A percentile compares a stretch with the other conserved stretches of the same genome.
Evolutionary conservation across 176 grass and related monocot genomes (phyloP).

Genomic region (Musa beccarii): DNA sequence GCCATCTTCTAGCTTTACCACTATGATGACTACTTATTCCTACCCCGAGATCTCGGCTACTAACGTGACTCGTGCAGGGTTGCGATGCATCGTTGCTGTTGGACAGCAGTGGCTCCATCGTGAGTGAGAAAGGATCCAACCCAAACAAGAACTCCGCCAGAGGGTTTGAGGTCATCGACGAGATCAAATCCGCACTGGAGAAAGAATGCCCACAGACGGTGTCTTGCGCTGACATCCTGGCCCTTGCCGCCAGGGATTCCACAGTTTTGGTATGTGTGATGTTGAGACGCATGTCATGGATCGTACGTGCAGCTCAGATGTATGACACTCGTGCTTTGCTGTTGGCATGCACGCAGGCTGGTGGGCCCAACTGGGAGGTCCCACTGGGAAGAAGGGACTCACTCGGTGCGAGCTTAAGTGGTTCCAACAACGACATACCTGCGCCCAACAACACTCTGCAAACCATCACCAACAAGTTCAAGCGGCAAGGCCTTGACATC

Average conservation of each 20-base stretch:
- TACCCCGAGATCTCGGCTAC: too few species aligned
- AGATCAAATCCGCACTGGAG: slow-evolving; percentile 14
- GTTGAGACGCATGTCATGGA: too few species aligned
- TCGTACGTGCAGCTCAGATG: too few species aligned
- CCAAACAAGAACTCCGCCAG: slow-evolving; percentile 6
- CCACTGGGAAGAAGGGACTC: slow-evolving; percentile 85
- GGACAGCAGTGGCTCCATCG: neutral
- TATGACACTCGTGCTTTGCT: too few species aligned
- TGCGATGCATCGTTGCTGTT: slow-evolving; percentile 7
- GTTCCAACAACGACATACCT: slow-evolving; percentile 88
- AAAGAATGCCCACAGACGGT: slow-evolving; percentile 5
- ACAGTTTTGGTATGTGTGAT: neutral
- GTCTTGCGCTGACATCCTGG: slow-evolving; percentile 7
- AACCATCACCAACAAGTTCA: slow-evolving; percentile 90
- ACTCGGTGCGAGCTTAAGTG: slow-evolving; percentile 55
- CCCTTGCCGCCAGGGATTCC: slow-evolving; percentile 8
- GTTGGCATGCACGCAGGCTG: slow-evolving; percentile 30
- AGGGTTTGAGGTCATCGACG: slow-evolving; percentile 10
- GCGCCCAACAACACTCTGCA: slow-evolving; percentile 89
- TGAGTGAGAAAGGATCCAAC: neutral
- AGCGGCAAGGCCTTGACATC: slow-evolving; percentile 54
- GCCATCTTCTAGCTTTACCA: too few species aligned
- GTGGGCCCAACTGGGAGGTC: slow-evolving; percentile 78
- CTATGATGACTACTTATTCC: too few species aligned
- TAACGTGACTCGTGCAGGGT: neutral